Evolutionary conservation across 495 filamentous ascomycete genomes (phyloP).

Genomic region (Oleoguttula mirabilis): DNA sequence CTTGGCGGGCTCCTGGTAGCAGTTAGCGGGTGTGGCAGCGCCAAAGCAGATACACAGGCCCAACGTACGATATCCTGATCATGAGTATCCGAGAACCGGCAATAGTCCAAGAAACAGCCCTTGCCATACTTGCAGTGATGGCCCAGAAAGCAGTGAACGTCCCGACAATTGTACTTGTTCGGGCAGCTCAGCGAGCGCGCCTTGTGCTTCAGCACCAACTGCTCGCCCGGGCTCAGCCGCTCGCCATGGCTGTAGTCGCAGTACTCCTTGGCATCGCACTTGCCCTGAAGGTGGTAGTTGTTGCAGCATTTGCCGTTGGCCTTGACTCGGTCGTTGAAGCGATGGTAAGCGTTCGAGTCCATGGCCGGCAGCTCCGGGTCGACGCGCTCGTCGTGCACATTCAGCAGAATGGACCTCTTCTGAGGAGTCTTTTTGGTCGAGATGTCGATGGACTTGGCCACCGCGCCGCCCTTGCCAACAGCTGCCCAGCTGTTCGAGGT

Average conservation of each 20-base stretch:
- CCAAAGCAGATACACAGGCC: not conserved
- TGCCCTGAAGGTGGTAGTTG: constrained; percentile 28
- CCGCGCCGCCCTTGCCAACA: constrained; percentile 22
- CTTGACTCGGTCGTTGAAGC: constrained; percentile 22
- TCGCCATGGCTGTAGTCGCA: constrained; percentile 28
- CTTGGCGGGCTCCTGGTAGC: constrained; percentile 12
- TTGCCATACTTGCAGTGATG: constrained; percentile 18
- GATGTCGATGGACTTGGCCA: constrained; percentile 25
- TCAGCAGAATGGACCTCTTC: constrained; percentile 24
- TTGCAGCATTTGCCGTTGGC: constrained; percentile 26
- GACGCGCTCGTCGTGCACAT: constrained; percentile 25
- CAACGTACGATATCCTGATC: constrained; percentile 14
- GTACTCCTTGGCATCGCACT: constrained; percentile 21
- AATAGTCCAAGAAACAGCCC: constrained; percentile 3
- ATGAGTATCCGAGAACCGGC: constrained; percentile 16
- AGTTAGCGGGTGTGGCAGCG: not conserved
- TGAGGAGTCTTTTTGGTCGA: constrained; percentile 16
- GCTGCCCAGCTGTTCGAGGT: constrained; percentile 23
- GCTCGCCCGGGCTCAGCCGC: constrained; percentile 21
- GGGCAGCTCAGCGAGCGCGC: constrained; percentile 19
- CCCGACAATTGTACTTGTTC: constrained; percentile 18
- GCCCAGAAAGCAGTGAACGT: constrained; percentile 25
- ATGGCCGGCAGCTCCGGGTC: constrained; percentile 22
- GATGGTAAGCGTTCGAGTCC: constrained; percentile 17
- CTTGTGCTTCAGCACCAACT: constrained; percentile 26